Conservation (phyloP, 179 eudicot species). For the Silene noctiflora region DNA sequence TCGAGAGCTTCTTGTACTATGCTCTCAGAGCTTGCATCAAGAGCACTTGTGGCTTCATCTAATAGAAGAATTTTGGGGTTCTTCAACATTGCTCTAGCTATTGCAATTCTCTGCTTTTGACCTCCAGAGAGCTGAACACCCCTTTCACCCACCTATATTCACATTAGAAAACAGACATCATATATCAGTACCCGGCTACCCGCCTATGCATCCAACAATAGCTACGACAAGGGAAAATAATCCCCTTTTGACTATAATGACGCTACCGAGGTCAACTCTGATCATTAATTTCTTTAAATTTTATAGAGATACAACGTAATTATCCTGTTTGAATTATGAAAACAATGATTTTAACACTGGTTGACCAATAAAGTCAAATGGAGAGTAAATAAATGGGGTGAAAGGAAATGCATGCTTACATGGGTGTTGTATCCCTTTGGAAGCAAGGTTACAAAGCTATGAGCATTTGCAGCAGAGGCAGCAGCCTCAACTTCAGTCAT, state of each 20-base stretch:
- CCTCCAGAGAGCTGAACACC: conserved; percentile 99
- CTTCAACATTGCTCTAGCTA: conserved; percentile 96
- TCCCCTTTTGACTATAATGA: background rate
- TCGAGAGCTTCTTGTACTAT: conserved; percentile 97
- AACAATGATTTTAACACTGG: background rate
- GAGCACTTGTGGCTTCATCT: conserved; percentile 98
- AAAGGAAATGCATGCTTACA: conserved; percentile 36
- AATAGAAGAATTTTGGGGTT: conserved; percentile 93
- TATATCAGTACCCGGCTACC: background rate
- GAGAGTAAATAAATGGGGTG: background rate
- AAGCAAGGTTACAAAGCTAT: conserved; percentile 84
- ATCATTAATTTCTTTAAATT: background rate
- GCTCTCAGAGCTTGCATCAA: conserved; percentile 93
- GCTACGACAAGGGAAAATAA: background rate
- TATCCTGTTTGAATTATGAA: no score
- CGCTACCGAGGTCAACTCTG: background rate
- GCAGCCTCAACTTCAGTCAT: conserved; percentile 92
- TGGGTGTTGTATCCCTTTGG: conserved; percentile 95
- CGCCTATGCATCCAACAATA: background rate
- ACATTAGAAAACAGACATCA: background rate
- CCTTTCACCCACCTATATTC: conserved; percentile 83
- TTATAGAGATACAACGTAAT: no score
- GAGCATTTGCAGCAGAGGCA: conserved; percentile 92
- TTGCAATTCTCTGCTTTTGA: conserved; percentile 93
- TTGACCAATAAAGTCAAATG: background rate